Evolutionary conservation across 2,329 filamentous ascomycete species (phyloP).

Genomic region (Pseudogymnoascus sp.): DNA sequence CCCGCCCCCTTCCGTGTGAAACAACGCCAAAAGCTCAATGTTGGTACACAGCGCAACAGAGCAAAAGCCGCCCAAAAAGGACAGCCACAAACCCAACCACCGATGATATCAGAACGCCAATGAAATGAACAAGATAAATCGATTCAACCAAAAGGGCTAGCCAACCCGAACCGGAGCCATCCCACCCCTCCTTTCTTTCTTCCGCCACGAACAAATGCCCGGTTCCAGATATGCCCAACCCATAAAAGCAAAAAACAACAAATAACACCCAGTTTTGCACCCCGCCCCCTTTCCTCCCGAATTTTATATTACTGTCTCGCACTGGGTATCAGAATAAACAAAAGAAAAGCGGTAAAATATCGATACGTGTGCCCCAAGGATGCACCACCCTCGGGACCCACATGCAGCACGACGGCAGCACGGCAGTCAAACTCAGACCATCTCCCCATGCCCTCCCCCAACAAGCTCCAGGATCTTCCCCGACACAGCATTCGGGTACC

Average conservation of each 20-base stretch:
- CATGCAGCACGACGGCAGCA: not conserved
- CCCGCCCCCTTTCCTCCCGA: not conserved
- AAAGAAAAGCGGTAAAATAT: not conserved
- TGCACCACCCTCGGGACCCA: not conserved
- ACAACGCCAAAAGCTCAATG: conserved; percentile 24
- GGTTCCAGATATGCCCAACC: too few relatives aligned
- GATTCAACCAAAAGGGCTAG: not conserved
- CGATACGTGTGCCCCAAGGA: not conserved
- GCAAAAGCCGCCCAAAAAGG: conserved; percentile 8
- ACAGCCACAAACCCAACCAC: too few relatives aligned
- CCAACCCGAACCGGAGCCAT: not conserved
- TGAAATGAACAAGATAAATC: not conserved
- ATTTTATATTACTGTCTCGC: not conserved
- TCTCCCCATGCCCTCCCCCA: conserved; percentile 30
- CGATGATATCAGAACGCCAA: not conserved
- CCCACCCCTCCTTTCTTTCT: too few relatives aligned
- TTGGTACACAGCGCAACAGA: conserved; percentile 24
- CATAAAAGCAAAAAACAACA: not conserved
- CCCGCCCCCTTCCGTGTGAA: not conserved
- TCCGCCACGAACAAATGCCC: too few relatives aligned
- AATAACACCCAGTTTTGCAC: not conserved
- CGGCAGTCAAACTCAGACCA: too few relatives aligned
- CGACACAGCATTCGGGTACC: conserved; percentile 85
- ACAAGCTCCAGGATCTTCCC: conserved; percentile 91
- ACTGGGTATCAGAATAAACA: not conserved